Conservation (phyloP, 306 rosid genomes). For the Fragaria ananassa region DNA sequence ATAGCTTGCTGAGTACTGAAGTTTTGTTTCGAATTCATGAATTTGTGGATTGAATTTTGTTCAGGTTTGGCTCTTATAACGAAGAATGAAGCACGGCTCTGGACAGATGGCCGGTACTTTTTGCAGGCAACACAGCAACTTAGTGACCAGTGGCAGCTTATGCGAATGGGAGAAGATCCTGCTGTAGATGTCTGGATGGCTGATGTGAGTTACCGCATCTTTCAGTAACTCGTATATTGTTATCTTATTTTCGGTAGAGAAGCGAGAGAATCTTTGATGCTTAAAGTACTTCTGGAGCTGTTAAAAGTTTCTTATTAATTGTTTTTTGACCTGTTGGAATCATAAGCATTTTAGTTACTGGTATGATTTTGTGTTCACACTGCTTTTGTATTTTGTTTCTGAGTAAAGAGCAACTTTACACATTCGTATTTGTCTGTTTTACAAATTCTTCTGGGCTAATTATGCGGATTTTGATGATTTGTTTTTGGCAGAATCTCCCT, state of each 20-base stretch:
- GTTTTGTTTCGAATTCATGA: not conserved
- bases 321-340: not conserved
- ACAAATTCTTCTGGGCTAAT: not conserved
- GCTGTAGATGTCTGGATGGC: slow-evolving; percentile 86
- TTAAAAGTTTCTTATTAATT: no score
- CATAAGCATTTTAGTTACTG: not conserved
- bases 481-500: slow-evolving; percentile 56
- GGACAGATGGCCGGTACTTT: slow-evolving; percentile 98
- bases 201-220: slow-evolving; percentile 56
- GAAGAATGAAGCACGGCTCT: slow-evolving; percentile 62
- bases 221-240: not conserved
- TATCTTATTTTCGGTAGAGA: not conserved
- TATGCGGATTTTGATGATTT: slow-evolving; percentile 15
- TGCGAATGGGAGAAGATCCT: slow-evolving; percentile 98
- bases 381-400: not conserved
- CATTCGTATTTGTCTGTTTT: not conserved
- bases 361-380: not conserved
- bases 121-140: slow-evolving; percentile 88
- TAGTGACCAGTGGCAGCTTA: slow-evolving; percentile 80
- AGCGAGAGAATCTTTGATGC: not conserved
- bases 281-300: not conserved
- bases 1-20: no score
- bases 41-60: slow-evolving; percentile 5
- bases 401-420: not conserved
- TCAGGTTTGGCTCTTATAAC: slow-evolving; percentile 93